phyloP scores from a whole-genome alignment of 2,329 filamentous ascomycete species.

The Aspergillus glaucus region DNA sequence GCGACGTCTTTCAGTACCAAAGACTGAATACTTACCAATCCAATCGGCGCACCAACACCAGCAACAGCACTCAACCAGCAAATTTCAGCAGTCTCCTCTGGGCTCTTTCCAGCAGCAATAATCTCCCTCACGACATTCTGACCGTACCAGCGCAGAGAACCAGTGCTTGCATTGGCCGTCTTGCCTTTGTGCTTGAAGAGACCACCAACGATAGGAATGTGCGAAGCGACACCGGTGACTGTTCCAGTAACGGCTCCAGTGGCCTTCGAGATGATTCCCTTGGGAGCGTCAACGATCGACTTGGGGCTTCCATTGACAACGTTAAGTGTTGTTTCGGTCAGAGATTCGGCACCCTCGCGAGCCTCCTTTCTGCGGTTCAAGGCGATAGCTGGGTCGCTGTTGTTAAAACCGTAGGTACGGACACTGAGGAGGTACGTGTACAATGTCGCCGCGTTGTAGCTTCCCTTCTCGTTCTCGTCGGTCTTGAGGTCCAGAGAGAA shows the following conservation, averaged over 20 bases:
- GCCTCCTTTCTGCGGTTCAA: constrained; percentile 43
- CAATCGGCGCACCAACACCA: constrained; percentile 36
- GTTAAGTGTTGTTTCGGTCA: constrained; percentile 36
- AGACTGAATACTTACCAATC: constrained; percentile 15
- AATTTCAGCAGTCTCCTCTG: constrained; percentile 12
- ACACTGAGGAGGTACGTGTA: constrained; percentile 43
- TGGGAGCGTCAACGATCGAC: background rate
- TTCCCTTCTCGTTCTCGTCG: constrained; percentile 19
- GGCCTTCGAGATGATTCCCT: background rate
- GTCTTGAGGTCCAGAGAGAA: constrained; percentile 20
- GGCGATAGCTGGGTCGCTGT: constrained; percentile 43
- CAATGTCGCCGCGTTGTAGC: constrained; percentile 49
- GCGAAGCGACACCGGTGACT: background rate
- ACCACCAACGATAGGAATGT: background rate
- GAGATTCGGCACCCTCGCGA: constrained; percentile 31
- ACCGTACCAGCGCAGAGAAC: constrained; percentile 37
- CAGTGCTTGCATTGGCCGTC: background rate
- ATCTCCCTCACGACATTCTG: constrained; percentile 35
- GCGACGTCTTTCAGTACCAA: background rate
- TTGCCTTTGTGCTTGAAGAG: background rate
- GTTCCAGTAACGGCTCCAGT: background rate
- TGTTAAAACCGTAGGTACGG: constrained; percentile 44
- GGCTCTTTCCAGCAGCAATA: constrained; percentile 15
- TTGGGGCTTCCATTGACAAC: constrained; percentile 20
- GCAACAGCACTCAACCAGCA: constrained; percentile 30